Percentiles rank a stretch among this genome's conserved stretches.
Conservation (phyloP, 768 basidiomycete species). For the Steccherinum ochraceum region DNA sequence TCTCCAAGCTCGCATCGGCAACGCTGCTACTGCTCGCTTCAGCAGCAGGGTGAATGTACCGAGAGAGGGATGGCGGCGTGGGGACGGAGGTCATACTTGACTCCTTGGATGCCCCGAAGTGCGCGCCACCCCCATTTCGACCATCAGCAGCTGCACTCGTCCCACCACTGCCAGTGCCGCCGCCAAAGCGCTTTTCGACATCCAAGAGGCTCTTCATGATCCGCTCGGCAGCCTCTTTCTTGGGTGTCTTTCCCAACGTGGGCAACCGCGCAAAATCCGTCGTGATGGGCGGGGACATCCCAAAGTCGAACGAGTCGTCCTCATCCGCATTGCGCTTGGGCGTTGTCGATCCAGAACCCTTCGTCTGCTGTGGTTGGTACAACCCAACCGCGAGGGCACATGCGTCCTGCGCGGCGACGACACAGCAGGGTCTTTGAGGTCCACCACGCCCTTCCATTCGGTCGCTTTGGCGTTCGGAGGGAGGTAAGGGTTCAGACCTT, state of each 20-base stretch:
- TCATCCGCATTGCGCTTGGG: slow-evolving; percentile 16
- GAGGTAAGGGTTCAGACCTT: slow-evolving; percentile 55
- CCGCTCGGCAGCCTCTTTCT: slow-evolving; percentile 61
- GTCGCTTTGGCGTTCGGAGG: slow-evolving; percentile 41
- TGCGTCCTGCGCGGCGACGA: slow-evolving; percentile 33
- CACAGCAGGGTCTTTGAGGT: slow-evolving; percentile 54
- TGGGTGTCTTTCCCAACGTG: slow-evolving; percentile 56
- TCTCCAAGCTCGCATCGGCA: slow-evolving; percentile 57
- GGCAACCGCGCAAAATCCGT: slow-evolving; percentile 41
- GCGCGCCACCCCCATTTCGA: slow-evolving; percentile 10
- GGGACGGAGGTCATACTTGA: slow-evolving; percentile 66
- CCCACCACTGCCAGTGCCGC: no score
- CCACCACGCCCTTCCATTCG: slow-evolving; percentile 70
- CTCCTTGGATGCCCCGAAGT: slow-evolving; percentile 29
- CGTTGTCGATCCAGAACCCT: slow-evolving; percentile 2
- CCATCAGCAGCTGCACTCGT: neutral
- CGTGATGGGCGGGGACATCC: slow-evolving; percentile 49
- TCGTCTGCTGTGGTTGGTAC: neutral
- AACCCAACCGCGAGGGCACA: slow-evolving; percentile 6
- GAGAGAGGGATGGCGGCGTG: slow-evolving; percentile 64
- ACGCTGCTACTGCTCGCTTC: slow-evolving; percentile 38
- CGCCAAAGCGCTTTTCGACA: slow-evolving; percentile 14
- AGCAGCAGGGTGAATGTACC: slow-evolving; percentile 41
- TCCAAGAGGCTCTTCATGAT: slow-evolving; percentile 59
- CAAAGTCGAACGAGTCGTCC: slow-evolving; percentile 33